Conservation (phyloP, 768 basidiomycete species). For the Trametes coccinea region DNA sequence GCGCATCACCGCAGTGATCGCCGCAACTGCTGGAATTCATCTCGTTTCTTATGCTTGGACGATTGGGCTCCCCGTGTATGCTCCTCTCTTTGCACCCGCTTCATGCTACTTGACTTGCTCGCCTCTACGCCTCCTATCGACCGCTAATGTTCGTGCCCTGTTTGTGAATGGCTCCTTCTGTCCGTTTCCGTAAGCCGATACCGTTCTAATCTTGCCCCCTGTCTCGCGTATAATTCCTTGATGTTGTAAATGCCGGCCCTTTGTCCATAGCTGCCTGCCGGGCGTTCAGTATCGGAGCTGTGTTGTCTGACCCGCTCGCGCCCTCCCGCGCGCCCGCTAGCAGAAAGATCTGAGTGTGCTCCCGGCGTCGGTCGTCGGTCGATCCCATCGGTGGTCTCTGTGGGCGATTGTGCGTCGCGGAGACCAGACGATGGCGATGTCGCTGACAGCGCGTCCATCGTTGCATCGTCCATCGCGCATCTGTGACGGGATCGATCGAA, state of each 20-base stretch:
- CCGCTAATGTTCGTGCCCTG: background rate
- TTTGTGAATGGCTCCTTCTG: background rate
- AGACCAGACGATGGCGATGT: background rate
- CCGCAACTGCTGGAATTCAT: background rate
- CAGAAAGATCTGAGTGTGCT: no score
- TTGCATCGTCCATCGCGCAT: no score
- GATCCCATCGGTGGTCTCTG: slow-evolving; percentile 2
- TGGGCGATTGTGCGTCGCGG: background rate
- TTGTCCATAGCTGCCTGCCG: background rate
- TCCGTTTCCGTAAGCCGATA: background rate
- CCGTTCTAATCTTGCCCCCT: background rate
- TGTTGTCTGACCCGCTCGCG: background rate
- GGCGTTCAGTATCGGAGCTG: background rate
- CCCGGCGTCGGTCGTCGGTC: background rate
- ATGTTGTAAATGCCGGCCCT: background rate
- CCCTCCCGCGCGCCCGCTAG: no score
- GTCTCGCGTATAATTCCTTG: background rate
- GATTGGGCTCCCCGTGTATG: background rate
- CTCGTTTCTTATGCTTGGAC: slow-evolving; percentile 1
- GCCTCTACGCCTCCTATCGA: background rate
- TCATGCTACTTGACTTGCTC: background rate
- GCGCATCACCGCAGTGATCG: slow-evolving; percentile 36
- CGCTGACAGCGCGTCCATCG: slow-evolving; percentile 16
- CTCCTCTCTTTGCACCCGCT: background rate
- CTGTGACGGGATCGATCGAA: slow-evolving; percentile 18